Evolutionary conservation across 495 filamentous ascomycete genomes (phyloP).

Genomic region (Daldinia bambusicola): DNA sequence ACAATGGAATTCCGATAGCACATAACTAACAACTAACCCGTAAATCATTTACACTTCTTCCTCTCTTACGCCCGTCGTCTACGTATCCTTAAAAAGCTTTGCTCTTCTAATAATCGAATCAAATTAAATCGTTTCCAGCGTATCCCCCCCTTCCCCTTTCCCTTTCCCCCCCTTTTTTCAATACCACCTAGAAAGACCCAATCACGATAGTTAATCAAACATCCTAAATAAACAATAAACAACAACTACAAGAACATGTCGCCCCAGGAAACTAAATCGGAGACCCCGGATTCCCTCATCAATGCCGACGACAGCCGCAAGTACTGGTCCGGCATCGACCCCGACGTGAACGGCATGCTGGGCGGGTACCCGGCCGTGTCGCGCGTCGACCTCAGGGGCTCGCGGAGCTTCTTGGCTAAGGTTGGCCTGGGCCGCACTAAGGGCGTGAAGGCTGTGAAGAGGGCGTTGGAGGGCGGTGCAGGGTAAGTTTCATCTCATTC

Average conservation of each 20-base stretch:
- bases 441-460: slow-evolving; percentile 42
- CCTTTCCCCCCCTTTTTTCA: background rate
- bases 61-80: background rate
- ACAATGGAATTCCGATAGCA: slow-evolving; percentile 20
- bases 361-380: slow-evolving; percentile 81
- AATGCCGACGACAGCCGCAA: slow-evolving; percentile 60
- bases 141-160: too few relatives aligned
- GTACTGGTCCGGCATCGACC: slow-evolving; percentile 83
- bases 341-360: slow-evolving; percentile 82
- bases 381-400: slow-evolving; percentile 79
- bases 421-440: slow-evolving; percentile 64
- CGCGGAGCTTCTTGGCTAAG: slow-evolving; percentile 79
- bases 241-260: background rate
- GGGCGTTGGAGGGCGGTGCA: slow-evolving; percentile 65
- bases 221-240: background rate
- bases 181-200: background rate
- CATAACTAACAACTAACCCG: background rate
- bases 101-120: background rate
- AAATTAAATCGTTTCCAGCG: too few relatives aligned
- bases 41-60: background rate
- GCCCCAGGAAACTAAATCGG: background rate
- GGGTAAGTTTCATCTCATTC: slow-evolving; percentile 56
- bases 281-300: slow-evolving; percentile 59
- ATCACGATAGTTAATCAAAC: background rate
- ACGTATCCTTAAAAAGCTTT: background rate